These are phyloP conservation scores for Agaricales sp. DNA, from an alignment of 1,284 basidiomycete species.

Conservation along the genomic window DNA sequence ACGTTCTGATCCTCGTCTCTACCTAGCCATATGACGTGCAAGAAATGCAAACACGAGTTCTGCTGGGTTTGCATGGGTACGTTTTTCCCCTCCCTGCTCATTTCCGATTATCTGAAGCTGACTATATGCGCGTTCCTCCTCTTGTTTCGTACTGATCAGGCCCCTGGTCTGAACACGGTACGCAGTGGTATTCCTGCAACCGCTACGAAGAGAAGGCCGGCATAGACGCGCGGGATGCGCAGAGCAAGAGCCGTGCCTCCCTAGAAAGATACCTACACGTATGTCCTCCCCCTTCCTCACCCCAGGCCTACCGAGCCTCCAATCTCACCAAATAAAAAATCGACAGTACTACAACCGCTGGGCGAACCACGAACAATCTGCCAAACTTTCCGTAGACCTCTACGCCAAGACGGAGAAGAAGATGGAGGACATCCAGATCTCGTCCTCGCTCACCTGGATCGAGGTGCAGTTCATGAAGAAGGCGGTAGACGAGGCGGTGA, in stretches of 20 bases:
- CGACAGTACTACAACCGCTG: slow-evolving; percentile 91
- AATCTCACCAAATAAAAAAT: slow-evolving; percentile 2
- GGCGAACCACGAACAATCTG: slow-evolving; percentile 98
- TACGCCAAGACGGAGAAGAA: slow-evolving; percentile 97
- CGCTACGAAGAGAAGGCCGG: slow-evolving; percentile 93
- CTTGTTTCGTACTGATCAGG: slow-evolving; percentile 44
- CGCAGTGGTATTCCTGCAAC: slow-evolving; percentile 97
- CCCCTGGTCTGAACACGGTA: slow-evolving; percentile 97
- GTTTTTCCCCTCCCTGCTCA: slow-evolving; percentile 8
- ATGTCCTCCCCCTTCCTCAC: slow-evolving; percentile 21
- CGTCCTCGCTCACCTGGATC: slow-evolving; percentile 90
- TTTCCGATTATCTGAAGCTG: not conserved
- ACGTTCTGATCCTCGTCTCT: slow-evolving; percentile 2
- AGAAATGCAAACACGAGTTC: slow-evolving; percentile 92
- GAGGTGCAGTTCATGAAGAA: slow-evolving; percentile 99
- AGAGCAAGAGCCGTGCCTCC: slow-evolving; percentile 80
- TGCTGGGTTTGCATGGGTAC: slow-evolving; percentile 76
- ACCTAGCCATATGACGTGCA: slow-evolving; percentile 94
- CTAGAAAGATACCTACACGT: slow-evolving; percentile 96
- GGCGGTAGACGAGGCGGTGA: slow-evolving; percentile 85
- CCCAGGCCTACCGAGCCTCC: slow-evolving; percentile 2
- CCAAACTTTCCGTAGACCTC: slow-evolving; percentile 87
- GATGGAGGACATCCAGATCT: slow-evolving; percentile 99
- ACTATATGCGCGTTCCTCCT: slow-evolving; percentile 1
- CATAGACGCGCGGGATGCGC: slow-evolving; percentile 81